phyloP scores from a whole-genome alignment of 768 basidiomycete genomes.

The Kwoniella mangroviensis region DNA sequence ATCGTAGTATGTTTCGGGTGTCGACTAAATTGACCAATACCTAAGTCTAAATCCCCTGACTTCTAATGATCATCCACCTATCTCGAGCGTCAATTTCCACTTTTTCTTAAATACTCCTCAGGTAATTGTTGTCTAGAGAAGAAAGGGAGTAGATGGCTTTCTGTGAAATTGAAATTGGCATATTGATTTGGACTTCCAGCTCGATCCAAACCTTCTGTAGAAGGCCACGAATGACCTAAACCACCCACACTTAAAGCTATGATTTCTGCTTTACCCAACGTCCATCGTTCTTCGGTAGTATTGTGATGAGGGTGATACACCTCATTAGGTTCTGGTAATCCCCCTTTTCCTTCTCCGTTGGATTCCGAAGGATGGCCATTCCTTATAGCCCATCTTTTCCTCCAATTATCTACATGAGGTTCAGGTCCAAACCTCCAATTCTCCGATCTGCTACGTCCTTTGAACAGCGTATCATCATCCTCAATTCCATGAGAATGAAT shows the following conservation, averaged over 20 bases:
- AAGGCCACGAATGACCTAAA: conserved; percentile 49
- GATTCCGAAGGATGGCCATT: conserved; percentile 32
- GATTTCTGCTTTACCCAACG: conserved; percentile 28
- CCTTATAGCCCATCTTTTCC: conserved; percentile 39
- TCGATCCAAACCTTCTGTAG: conserved; percentile 38
- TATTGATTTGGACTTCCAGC: conserved; percentile 34
- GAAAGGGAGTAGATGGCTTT: conserved; percentile 26
- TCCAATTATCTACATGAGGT: conserved; percentile 34
- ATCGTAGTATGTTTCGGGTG: no score
- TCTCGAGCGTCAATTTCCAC: neutral
- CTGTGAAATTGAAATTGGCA: conserved; percentile 35
- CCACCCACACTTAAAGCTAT: conserved; percentile 31
- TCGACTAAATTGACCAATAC: no score
- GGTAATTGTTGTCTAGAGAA: conserved; percentile 31
- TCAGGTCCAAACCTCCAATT: conserved; percentile 25
- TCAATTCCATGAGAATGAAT: conserved; percentile 43
- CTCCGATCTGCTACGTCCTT: conserved; percentile 26
- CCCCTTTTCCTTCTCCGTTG: neutral
- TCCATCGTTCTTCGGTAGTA: conserved; percentile 30
- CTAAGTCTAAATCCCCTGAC: no score
- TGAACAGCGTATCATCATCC: conserved; percentile 40
- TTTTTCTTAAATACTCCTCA: neutral
- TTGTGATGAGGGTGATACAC: conserved; percentile 26
- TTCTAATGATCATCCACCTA: no score
- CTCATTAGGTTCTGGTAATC: conserved; percentile 15